These are phyloP conservation scores for Venturia carpophila DNA, from an alignment of 2,329 filamentous ascomycete genomes.

Conservation along the genomic window DNA sequence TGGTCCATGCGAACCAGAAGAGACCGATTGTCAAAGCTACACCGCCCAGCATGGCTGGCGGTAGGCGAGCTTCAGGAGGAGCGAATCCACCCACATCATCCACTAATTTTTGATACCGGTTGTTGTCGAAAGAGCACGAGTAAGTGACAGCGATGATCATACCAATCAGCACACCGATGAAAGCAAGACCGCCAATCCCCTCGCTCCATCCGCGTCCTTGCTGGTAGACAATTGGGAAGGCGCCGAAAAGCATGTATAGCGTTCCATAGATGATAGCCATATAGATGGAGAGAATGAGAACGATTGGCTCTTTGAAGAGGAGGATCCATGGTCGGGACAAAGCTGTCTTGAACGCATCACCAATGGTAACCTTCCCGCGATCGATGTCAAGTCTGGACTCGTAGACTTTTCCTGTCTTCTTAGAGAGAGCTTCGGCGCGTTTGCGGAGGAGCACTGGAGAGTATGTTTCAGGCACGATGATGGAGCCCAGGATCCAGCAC, in stretches of 20 bases:
- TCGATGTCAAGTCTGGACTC: constrained; percentile 36
- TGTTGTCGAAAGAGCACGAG: constrained; percentile 47
- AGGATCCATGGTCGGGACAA: constrained; percentile 61
- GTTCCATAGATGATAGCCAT: constrained; percentile 52
- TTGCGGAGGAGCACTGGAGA: constrained; percentile 44
- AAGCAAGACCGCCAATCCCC: constrained; percentile 55
- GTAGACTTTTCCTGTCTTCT: constrained; percentile 48
- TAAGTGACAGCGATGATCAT: constrained; percentile 53
- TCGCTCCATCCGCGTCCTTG: constrained; percentile 50
- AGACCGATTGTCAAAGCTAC: constrained; percentile 55
- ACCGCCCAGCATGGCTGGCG: constrained; percentile 54
- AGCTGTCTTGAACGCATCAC: constrained; percentile 46
- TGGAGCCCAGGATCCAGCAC: constrained; percentile 34
- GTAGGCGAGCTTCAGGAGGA: constrained; percentile 59
- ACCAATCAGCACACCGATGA: constrained; percentile 61
- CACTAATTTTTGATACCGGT: constrained; percentile 42
- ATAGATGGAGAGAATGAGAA: constrained; percentile 57
- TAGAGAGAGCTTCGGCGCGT: constrained; percentile 41
- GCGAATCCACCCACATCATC: constrained; percentile 46
- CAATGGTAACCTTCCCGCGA: constrained; percentile 38
- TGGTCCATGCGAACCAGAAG: constrained; percentile 65
- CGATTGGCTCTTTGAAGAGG: constrained; percentile 62
- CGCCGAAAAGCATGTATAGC: constrained; percentile 43
- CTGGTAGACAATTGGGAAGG: constrained; percentile 55
- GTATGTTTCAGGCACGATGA: constrained; percentile 43